Conservation (phyloP, 1,284 basidiomycete species). For the Moesziomyces globuligerus region DNA sequence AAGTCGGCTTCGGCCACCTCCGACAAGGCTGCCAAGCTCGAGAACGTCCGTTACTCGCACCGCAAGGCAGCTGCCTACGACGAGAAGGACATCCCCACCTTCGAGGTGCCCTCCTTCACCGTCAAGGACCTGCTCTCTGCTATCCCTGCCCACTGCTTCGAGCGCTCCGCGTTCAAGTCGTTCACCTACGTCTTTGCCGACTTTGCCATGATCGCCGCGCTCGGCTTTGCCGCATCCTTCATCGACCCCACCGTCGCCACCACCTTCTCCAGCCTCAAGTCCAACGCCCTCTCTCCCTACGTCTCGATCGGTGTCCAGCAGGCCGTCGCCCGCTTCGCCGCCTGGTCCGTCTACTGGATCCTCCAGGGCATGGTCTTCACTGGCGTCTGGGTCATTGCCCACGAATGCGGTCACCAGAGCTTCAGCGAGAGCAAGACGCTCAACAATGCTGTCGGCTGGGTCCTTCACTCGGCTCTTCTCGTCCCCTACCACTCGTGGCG, state of each 20-base stretch:
- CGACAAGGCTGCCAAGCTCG: slow-evolving; percentile 37
- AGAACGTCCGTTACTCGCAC: slow-evolving; percentile 54
- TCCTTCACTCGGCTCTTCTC: slow-evolving; percentile 90
- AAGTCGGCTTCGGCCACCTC: slow-evolving; percentile 26
- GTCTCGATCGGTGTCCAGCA: slow-evolving; percentile 77
- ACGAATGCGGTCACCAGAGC: slow-evolving; percentile 83
- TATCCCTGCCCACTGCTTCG: slow-evolving; percentile 91
- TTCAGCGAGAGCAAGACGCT: slow-evolving; percentile 94
- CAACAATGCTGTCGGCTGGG: slow-evolving; percentile 94
- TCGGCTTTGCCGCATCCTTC: slow-evolving; percentile 78
- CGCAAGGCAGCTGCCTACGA: slow-evolving; percentile 59
- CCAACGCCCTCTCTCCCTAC: slow-evolving; percentile 44
- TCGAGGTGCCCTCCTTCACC: slow-evolving; percentile 80
- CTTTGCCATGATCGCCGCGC: slow-evolving; percentile 75
- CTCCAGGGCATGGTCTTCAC: slow-evolving; percentile 87
- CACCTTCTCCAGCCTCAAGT: slow-evolving; percentile 46
- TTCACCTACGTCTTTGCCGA: slow-evolving; percentile 86
- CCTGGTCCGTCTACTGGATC: slow-evolving; percentile 87
- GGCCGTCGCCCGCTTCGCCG: slow-evolving; percentile 74
- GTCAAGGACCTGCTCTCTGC: slow-evolving; percentile 85
- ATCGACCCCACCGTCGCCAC: slow-evolving; percentile 71
- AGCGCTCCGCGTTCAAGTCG: slow-evolving; percentile 87
- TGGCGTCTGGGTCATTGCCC: slow-evolving; percentile 90
- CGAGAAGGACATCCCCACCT: slow-evolving; percentile 67
- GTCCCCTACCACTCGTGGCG: slow-evolving; percentile 99